Base-by-base conservation (phyloP, 2,329 filamentous ascomycete genomes). In the Aureobasidium mangrovei region DNA sequence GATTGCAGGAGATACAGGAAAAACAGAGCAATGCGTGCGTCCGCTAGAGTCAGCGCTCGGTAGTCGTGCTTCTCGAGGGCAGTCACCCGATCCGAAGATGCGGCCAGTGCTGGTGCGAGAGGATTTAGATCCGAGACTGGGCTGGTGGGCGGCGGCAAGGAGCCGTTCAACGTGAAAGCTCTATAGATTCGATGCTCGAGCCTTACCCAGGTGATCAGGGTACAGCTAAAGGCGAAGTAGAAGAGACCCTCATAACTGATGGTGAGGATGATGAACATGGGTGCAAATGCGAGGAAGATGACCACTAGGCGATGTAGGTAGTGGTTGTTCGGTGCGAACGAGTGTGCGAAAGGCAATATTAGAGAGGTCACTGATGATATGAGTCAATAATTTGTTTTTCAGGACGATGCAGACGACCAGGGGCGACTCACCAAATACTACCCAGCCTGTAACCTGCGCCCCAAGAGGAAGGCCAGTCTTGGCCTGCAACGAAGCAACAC, bases 231-330 rank as follows among this genome's bases (percentile, higher is more conserved):
- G 8, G 85, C 83, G 57, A 96, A 82, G 70, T 97, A 98, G 69
- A 98, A 98, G 2, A 98, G 77, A 0, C 91, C 91, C 70, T 98
- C 93, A 72, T 95, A 98, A 0, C 91, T 96, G 62, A 97, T 96
- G 6, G 91, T 95, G 48, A 98, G 81, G 64, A 98, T 91, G 65
- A 98, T 86, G 70, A 97, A 98, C 1, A 86, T 86, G 0, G 93
- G 93, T 0, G 91, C 86, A 67, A 94, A 97, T 4, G 91, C 87
- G 46, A 98, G 77, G 73, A 97, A 98, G 53, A 96, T 83, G 62
- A 95, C 81, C 60, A 91, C 79, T 3, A 98, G 76, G 27, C 91
- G 84, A 68, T 97, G 91, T 61, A 97, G 80, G 69, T 97, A 96
- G 71, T 96, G 84, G 61, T 77, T 85, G 67, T 88, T 93, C 1